Evolutionary conservation across 441 rosid genomes (phyloP).

Genomic region (Cnidoscolus chayamansa): DNA sequence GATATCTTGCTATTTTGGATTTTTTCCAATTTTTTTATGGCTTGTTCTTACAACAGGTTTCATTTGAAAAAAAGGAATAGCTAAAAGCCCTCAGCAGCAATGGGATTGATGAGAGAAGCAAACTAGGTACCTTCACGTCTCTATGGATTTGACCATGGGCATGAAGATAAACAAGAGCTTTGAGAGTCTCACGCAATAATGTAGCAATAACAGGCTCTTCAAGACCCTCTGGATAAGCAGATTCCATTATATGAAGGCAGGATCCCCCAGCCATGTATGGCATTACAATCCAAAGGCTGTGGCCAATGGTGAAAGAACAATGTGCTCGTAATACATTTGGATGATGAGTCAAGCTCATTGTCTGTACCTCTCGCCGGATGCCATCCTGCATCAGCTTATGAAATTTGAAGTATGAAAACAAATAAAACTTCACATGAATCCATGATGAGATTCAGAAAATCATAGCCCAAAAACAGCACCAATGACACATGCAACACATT

Average conservation of each 20-base stretch:
- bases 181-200: slow-evolving; percentile 82
- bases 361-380: slow-evolving; percentile 94
- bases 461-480: slow-evolving; percentile 15
- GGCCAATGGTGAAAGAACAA: slow-evolving; percentile 87
- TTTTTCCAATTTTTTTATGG: not conserved
- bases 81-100: not conserved
- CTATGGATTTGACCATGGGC: slow-evolving; percentile 94
- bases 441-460: slow-evolving; percentile 7
- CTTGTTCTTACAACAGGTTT: not conserved
- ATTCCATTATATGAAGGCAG: slow-evolving; percentile 94
- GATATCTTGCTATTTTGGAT: not conserved
- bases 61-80: not conserved
- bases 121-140: slow-evolving; percentile 79
- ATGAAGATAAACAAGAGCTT: slow-evolving; percentile 97
- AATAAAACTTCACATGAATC: slow-evolving; percentile 6
- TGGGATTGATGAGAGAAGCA: slow-evolving; percentile 7
- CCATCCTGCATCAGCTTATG: slow-evolving; percentile 67
- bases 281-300: slow-evolving; percentile 97
- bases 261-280: slow-evolving; percentile 99
- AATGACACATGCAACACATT: slow-evolving; percentile 1
- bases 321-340: slow-evolving; percentile 86
- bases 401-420: slow-evolving; percentile 5
- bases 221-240: slow-evolving; percentile 80
- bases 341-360: slow-evolving; percentile 90
- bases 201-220: slow-evolving; percentile 93